These are phyloP conservation scores for Isatis lusitanica DNA, from an alignment of 441 rosid genomes.

Conservation along the genomic window DNA sequence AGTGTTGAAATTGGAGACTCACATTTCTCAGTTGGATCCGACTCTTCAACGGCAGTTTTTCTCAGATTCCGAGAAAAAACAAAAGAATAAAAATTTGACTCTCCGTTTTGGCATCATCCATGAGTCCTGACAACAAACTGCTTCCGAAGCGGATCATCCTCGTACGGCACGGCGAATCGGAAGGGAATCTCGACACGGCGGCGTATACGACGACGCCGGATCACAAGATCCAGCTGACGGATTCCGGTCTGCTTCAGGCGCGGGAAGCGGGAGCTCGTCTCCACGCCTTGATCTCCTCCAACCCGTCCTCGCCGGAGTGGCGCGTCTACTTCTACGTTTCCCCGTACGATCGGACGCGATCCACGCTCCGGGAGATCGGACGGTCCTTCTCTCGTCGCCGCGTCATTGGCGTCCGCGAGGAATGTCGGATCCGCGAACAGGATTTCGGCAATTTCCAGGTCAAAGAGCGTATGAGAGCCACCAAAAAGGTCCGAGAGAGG, in stretches of 20 bases:
- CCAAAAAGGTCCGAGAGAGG: conserved; percentile 66
- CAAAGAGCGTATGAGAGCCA: conserved; percentile 69
- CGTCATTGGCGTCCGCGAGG: conserved; percentile 88
- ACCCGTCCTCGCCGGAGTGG: conserved; percentile 45
- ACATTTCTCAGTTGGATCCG: conserved; percentile 2
- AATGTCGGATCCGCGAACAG: conserved; percentile 88
- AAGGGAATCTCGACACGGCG: conserved; percentile 76
- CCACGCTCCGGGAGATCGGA: conserved; percentile 92
- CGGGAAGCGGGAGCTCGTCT: conserved; percentile 56
- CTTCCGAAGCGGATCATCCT: conserved; percentile 87
- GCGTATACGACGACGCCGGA: conserved; percentile 86
- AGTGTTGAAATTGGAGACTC: not conserved
- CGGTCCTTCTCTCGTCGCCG: conserved; percentile 63
- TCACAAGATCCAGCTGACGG: conserved; percentile 77
- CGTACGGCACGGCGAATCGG: conserved; percentile 93
- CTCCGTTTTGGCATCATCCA: conserved; percentile 22
- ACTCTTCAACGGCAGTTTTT: too few relatives aligned
- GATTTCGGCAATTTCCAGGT: conserved; percentile 99
- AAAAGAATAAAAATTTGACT: too few relatives aligned
- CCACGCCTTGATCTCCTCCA: conserved; percentile 43
- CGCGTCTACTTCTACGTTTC: conserved; percentile 90
- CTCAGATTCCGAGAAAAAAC: too few relatives aligned
- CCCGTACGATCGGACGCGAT: conserved; percentile 87
- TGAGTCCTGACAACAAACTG: conserved; percentile 31
- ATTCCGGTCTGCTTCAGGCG: conserved; percentile 59